Evolutionary conservation across 495 filamentous ascomycete species (phyloP).

Genomic region (Penicillium bovifimosum): DNA sequence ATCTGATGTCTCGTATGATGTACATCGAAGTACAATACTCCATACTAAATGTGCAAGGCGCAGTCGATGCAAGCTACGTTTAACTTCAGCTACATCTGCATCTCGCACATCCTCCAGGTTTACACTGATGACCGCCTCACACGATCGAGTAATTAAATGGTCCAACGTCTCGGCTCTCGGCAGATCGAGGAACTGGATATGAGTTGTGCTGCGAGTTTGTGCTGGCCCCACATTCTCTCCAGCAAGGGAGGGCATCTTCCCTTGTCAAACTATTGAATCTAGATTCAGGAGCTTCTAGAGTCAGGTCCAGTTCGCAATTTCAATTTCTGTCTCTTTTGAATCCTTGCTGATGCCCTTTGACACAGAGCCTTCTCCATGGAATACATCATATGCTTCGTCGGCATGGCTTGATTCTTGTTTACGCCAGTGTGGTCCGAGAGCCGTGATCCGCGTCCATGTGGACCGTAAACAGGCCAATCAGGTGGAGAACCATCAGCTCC

Average conservation of each 20-base stretch:
- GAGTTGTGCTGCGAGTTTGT: neutral
- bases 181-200: neutral
- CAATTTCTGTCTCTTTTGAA: neutral
- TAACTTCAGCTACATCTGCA: slow-evolving; percentile 1
- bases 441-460: slow-evolving; percentile 8
- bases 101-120: slow-evolving; percentile 3
- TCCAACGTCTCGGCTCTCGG: slow-evolving; percentile 1
- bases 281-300: neutral
- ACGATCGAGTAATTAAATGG: neutral
- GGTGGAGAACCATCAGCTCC: neutral
- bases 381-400: slow-evolving; percentile 4
- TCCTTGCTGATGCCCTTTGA: neutral
- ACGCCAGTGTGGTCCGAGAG: slow-evolving; percentile 4
- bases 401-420: slow-evolving; percentile 8
- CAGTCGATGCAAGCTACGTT: slow-evolving; percentile 1
- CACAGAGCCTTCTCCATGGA: neutral
- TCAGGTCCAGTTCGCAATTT: neutral
- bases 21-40: neutral
- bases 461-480: slow-evolving; percentile 3
- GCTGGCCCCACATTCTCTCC: slow-evolving; percentile 6
- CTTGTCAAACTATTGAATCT: neutral
- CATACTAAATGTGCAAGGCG: slow-evolving; percentile 9
- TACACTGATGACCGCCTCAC: slow-evolving; percentile 3
- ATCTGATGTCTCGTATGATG: slow-evolving; percentile 20
- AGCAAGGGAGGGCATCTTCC: slow-evolving; percentile 1